Evolutionary conservation across 139 green algal species (phyloP).

Genomic region (Coelastrella sp.): DNA sequence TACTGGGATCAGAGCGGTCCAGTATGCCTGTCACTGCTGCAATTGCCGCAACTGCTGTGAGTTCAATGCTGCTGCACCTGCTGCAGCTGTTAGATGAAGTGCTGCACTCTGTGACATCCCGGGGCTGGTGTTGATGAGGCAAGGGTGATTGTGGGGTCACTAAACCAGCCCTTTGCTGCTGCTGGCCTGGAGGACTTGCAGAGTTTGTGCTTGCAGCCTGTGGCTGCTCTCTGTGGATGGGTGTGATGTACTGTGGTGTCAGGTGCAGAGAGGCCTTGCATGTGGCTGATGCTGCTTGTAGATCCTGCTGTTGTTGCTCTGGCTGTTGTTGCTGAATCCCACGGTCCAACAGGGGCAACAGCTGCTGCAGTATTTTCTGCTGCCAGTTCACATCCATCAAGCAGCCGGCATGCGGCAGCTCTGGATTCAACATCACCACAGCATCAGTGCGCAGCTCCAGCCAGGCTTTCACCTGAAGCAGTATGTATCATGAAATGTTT

Average conservation of each 20-base stretch:
- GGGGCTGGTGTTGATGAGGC: not conserved
- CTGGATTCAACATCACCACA: slow-evolving; percentile 47
- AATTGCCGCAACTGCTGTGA: not conserved
- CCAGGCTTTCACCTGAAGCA: slow-evolving; percentile 49
- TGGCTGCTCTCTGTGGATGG: not conserved
- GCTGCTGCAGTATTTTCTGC: slow-evolving; percentile 47
- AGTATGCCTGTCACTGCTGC: not conserved
- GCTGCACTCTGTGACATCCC: not conserved
- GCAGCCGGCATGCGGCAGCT: slow-evolving; percentile 55
- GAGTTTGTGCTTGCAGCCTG: not conserved
- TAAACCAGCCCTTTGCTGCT: not conserved
- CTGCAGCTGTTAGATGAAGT: not conserved
- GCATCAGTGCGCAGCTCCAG: slow-evolving; percentile 4
- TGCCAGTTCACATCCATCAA: slow-evolving; percentile 55
- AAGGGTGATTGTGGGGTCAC: not conserved
- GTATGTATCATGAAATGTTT: not conserved
- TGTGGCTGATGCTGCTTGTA: not conserved
- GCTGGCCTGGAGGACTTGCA: not conserved
- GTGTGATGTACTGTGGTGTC: not conserved
- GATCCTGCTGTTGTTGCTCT: not conserved
- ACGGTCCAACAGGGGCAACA: slow-evolving; percentile 42
- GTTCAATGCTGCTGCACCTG: slow-evolving; percentile 10
- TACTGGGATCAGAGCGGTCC: not conserved
- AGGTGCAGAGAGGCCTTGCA: too few species aligned
- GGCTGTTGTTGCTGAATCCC: slow-evolving; percentile 2